Conservation (phyloP, 228 moss, liverwort and hornwort genomes). For the Sphagnum magellanicum region DNA sequence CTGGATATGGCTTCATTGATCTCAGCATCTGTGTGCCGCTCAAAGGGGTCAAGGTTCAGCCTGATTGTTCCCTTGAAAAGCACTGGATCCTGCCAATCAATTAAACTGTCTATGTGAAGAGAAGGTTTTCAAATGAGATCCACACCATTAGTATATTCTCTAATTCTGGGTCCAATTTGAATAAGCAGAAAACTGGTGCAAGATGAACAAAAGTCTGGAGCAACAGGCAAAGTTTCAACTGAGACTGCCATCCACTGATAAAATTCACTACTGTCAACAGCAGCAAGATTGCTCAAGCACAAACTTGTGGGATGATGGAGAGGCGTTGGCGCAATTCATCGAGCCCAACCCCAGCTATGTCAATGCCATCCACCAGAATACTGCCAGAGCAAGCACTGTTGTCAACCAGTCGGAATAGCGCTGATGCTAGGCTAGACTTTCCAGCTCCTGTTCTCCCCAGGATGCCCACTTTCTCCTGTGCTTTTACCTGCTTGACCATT, state of each 20-base stretch:
- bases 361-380: slow-evolving; percentile 62
- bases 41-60: slow-evolving; percentile 77
- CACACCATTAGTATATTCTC: background rate
- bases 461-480: slow-evolving; percentile 79
- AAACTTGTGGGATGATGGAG: slow-evolving; percentile 76
- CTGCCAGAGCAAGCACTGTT: slow-evolving; percentile 60
- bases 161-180: background rate
- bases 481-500: slow-evolving; percentile 31
- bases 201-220: background rate
- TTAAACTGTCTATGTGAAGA: background rate
- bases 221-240: too few species aligned
- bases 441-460: slow-evolving; percentile 83
- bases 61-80: slow-evolving; percentile 76
- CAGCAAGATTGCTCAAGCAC: too few species aligned
- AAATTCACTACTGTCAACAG: too few species aligned
- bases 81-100: slow-evolving; percentile 60
- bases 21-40: slow-evolving; percentile 51
- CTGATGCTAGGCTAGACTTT: slow-evolving; percentile 74
- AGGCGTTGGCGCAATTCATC: slow-evolving; percentile 75
- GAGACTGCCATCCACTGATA: too few species aligned
- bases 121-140: too few species aligned
- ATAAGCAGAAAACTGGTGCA: background rate
- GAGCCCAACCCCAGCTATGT: slow-evolving; percentile 53
- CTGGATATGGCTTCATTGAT: slow-evolving; percentile 58
- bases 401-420: slow-evolving; percentile 78